phyloP scores from a whole-genome alignment of 2,329 filamentous ascomycete species.

The Westerdykella sp. region DNA sequence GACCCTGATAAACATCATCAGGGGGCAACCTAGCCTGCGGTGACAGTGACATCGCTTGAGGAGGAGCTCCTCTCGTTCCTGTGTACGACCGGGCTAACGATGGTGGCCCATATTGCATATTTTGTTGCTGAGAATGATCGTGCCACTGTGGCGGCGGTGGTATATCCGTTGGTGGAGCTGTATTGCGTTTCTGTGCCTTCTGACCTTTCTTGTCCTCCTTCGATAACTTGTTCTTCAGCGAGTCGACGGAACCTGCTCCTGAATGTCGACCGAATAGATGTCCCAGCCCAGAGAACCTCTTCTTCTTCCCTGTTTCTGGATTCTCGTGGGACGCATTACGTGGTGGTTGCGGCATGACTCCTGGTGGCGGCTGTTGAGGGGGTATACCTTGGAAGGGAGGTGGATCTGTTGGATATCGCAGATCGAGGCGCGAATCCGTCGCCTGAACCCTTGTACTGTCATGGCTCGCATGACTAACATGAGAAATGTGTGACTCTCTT shows the following conservation, averaged over 20 bases:
- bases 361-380: conserved; percentile 14
- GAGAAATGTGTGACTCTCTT: conserved; percentile 18
- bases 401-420: conserved; percentile 19
- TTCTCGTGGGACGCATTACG: conserved; percentile 11
- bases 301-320: conserved; percentile 35
- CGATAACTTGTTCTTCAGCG: conserved; percentile 29
- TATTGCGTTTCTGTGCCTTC: conserved; percentile 24
- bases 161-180: conserved; percentile 11
- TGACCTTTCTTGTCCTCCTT: conserved; percentile 35
- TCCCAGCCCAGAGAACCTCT: conserved; percentile 42
- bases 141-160: conserved; percentile 8
- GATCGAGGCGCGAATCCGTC: conserved; percentile 23
- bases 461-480: conserved; percentile 25
- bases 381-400: conserved; percentile 19
- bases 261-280: conserved; percentile 39
- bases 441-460: conserved; percentile 25
- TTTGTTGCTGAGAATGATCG: conserved; percentile 11
- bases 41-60: conserved; percentile 4
- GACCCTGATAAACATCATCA: no score
- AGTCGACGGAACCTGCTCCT: conserved; percentile 20
- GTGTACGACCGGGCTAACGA: conserved; percentile 11
- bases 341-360: conserved; percentile 7
- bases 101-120: conserved; percentile 12
- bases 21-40: conserved; percentile 10
- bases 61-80: conserved; percentile 13